Evolutionary conservation across 2,329 filamentous ascomycete species (phyloP).

Genomic region (Neofusicoccum parvum): DNA sequence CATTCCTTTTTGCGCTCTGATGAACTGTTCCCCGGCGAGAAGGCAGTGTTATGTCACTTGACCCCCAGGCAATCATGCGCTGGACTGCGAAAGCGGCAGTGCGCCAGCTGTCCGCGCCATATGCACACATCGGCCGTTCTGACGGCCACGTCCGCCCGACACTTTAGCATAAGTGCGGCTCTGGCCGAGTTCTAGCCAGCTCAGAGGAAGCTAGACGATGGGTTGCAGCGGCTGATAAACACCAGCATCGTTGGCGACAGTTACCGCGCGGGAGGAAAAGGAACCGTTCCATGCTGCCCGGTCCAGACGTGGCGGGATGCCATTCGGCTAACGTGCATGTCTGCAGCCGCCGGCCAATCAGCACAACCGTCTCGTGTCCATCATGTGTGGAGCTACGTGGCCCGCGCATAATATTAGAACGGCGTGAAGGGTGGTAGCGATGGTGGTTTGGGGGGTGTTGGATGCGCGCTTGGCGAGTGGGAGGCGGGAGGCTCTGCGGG

Average conservation of each 20-base stretch:
- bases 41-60: background rate
- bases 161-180: slow-evolving; percentile 2
- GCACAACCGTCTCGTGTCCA: background rate
- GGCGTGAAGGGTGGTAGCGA: background rate
- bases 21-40: no score
- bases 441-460: background rate
- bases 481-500: background rate
- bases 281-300: background rate
- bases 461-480: background rate
- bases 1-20: no score
- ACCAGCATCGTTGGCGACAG: background rate
- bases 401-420: background rate
- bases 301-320: slow-evolving; percentile 1
- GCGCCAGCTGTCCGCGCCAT: background rate
- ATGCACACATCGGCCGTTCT: slow-evolving; percentile 3
- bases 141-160: slow-evolving; percentile 3
- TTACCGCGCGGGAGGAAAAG: background rate
- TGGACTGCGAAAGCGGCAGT: background rate
- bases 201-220: background rate
- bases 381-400: slow-evolving; percentile 17
- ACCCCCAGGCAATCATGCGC: background rate
- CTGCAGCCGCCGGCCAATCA: background rate
- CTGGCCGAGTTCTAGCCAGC: background rate
- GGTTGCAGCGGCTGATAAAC: background rate
- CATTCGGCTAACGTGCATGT: slow-evolving; percentile 13